Percentiles rank a stretch among this genome's conserved stretches.
Conservation (phyloP, 345 rosid species). For the Syzygium aromaticum region DNA sequence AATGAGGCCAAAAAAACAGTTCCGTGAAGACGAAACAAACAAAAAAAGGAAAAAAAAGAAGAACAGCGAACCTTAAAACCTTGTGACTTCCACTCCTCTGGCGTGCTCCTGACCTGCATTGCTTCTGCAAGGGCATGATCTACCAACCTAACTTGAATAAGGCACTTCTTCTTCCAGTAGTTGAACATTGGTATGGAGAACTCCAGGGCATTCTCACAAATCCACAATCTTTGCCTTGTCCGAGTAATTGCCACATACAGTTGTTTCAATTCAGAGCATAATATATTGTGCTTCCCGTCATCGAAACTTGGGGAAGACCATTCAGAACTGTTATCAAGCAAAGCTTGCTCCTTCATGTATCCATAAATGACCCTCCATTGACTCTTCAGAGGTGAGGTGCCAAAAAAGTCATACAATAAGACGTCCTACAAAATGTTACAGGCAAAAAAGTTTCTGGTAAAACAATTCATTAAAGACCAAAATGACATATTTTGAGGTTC, state of each 20-base stretch:
- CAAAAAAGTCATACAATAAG: constrained; percentile 39
- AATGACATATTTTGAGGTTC: neutral
- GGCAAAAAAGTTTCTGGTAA: neutral
- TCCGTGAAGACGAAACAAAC: neutral
- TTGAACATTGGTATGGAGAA: constrained; percentile 18
- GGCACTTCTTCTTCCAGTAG: constrained; percentile 12
- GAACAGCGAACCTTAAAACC: constrained; percentile 28
- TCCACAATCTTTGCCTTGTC: constrained; percentile 49
- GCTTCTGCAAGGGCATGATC: constrained; percentile 28
- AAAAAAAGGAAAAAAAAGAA: neutral
- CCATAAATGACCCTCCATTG: constrained; percentile 46
- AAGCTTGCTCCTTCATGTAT: constrained; percentile 11
- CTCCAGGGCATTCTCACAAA: constrained; percentile 31
- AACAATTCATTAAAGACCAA: neutral
- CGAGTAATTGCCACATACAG: constrained; percentile 37
- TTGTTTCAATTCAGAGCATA: constrained; percentile 34
- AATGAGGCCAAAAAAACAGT: neutral
- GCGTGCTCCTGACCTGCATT: constrained; percentile 36
- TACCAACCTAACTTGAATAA: constrained; percentile 23
- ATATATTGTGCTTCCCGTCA: constrained; percentile 20
- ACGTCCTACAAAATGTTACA: constrained; percentile 26
- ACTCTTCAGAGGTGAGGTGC: constrained; percentile 32
- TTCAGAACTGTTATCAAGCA: neutral
- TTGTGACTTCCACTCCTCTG: constrained; percentile 36
- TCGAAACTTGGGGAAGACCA: constrained; percentile 18